phyloP scores from a whole-genome alignment of 768 basidiomycete species.

The Tulasnella sp. region DNA sequence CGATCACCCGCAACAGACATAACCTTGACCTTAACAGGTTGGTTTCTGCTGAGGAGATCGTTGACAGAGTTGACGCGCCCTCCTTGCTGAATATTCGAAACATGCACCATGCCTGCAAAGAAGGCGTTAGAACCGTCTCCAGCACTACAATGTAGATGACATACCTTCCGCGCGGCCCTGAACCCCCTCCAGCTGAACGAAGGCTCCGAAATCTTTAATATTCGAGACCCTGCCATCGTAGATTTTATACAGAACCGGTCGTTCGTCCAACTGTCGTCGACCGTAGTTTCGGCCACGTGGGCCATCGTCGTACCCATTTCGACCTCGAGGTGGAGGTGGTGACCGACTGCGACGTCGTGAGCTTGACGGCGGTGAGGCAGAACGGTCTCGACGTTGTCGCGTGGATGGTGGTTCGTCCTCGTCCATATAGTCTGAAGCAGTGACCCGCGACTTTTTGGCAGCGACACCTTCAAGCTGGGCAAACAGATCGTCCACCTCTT shows the following conservation, averaged over 20 bases:
- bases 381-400: constrained; percentile 42
- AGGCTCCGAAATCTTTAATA: constrained; percentile 92
- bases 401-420: constrained; percentile 42
- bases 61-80: constrained; percentile 76
- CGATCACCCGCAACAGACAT: constrained; percentile 81
- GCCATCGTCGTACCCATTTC: constrained; percentile 24
- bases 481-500: constrained; percentile 88
- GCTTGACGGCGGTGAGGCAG: constrained; percentile 31
- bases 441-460: constrained; percentile 42
- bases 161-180: constrained; percentile 79
- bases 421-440: constrained; percentile 24
- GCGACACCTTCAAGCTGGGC: constrained; percentile 55
- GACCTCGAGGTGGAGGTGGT: constrained; percentile 33
- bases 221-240: constrained; percentile 79
- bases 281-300: constrained; percentile 20
- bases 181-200: constrained; percentile 81
- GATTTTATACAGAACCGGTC: constrained; percentile 86
- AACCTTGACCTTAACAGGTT: constrained; percentile 89
- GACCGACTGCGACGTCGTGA: constrained; percentile 44
- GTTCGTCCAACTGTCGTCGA: constrained; percentile 47
- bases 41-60: constrained; percentile 76
- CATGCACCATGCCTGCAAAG: constrained; percentile 83
- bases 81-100: constrained; percentile 81
- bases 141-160: constrained; percentile 19
- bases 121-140: constrained; percentile 12